A percentile compares a stretch with the other conserved stretches of the same genome.
Conservation (phyloP, 2,329 filamentous ascomycete genomes). For the Tympanopsis confertula region DNA sequence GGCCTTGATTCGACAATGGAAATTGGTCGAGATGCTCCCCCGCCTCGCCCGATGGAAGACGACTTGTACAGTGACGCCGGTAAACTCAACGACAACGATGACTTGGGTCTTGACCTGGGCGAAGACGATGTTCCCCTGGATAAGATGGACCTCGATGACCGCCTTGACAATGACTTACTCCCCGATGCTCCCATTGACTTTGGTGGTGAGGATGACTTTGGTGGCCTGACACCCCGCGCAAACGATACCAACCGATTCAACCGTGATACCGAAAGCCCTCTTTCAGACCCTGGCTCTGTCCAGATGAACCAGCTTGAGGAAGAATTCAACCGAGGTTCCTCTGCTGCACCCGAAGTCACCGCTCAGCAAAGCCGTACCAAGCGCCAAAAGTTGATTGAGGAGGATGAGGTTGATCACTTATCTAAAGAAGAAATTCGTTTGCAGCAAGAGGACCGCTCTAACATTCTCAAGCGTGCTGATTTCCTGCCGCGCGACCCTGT, state of each 20-base stretch:
- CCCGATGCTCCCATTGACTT: constrained; percentile 52
- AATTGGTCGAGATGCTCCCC: constrained; percentile 75
- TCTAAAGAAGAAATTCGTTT: constrained; percentile 69
- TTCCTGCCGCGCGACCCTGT: constrained; percentile 83
- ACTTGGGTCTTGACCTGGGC: constrained; percentile 43
- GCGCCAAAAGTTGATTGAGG: constrained; percentile 53
- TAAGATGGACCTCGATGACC: constrained; percentile 21
- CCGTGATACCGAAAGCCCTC: background rate
- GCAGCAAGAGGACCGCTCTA: constrained; percentile 74
- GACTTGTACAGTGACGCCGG: constrained; percentile 59
- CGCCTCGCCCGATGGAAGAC: constrained; percentile 54
- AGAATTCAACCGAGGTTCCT: constrained; percentile 11
- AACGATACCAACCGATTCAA: background rate
- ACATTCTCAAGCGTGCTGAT: constrained; percentile 70
- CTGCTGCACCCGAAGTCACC: constrained; percentile 61
- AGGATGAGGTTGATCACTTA: constrained; percentile 73
- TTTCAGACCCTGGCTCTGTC: background rate
- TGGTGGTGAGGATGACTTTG: constrained; percentile 49
- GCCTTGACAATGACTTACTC: constrained; percentile 38
- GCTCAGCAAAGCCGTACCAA: background rate
- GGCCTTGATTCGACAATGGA: constrained; percentile 57
- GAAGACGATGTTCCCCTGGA: constrained; percentile 36
- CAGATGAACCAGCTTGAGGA: background rate
- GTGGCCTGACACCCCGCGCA: constrained; percentile 40
- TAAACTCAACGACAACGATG: constrained; percentile 38